Evolutionary conservation across 2,329 filamentous ascomycete species (phyloP), one percentile per base, ranked within the genome.

Genomic region (Colletotrichum sidae): DNA sequence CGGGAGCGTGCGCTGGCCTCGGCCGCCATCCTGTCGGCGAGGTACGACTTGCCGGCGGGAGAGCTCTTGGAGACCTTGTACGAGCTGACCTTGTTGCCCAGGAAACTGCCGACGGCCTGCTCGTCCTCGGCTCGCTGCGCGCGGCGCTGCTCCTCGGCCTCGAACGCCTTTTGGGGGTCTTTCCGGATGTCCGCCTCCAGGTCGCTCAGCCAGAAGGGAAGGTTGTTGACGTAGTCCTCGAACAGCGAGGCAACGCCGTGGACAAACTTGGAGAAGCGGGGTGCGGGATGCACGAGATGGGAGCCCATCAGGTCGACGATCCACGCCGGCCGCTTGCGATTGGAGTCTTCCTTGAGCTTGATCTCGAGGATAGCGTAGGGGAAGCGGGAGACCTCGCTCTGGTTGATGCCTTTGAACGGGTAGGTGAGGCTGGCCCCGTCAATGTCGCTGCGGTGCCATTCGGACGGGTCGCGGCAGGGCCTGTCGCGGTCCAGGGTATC

Each of bases 231-330:
- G 73, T 97, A 89, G 77, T 99, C 93, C 73, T 98, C 96, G 71
- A 98, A 98, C 2, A 99, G 84, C 44, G 91, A 90, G 8, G 95
- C 94, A 5, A 96, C 90, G 67, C 96, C 96, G 72, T 99, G 95
- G 2, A 97, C 92, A 72, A 98, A 99, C 77, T 99, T 99, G 72
- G 94, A 97, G 80, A 99, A 99, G 55, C 92, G 89, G 2, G 94
- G 93, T 0, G 92, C 90, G 50, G 94, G 89, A 75, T 97, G 94
- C 68, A 99, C 92, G 5, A 99, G 86, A 77, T 99, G 95, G 6
- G 94, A 97, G 56, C 88, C 86, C 88, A 97, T 97, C 70, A 99
- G 81, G 70, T 99, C 96, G 70, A 94, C 88, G 39, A 98, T 84
- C 96, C 96, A 99, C 69, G 90, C 87, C 5, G 92, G 90, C 60